Conservation (phyloP, 2,329 filamentous ascomycete genomes). For the Colletotrichum navitas region DNA sequence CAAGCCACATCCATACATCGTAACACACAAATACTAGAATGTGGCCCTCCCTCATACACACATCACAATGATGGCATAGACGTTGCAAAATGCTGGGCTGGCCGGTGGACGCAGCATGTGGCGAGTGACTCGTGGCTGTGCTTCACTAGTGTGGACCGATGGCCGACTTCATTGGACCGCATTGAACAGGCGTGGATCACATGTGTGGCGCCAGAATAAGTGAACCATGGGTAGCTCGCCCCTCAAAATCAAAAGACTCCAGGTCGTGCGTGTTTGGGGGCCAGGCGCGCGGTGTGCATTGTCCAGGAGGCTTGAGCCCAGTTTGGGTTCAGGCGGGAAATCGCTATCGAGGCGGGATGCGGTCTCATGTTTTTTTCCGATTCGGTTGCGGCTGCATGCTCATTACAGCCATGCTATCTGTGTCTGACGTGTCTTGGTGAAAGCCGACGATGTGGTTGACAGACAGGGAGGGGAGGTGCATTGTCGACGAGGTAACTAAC, state of each 20-base stretch:
- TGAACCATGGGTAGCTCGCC: background rate
- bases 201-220: background rate
- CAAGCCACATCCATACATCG: background rate
- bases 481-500: slow-evolving; percentile 25
- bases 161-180: background rate
- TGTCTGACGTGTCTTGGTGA: slow-evolving; percentile 19
- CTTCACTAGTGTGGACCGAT: background rate
- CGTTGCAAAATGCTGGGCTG: slow-evolving; percentile 1
- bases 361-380: slow-evolving; percentile 1
- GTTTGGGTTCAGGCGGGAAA: slow-evolving; percentile 11
- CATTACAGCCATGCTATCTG: slow-evolving; percentile 13
- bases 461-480: background rate
- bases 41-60: background rate
- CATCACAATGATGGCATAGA: background rate
- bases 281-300: background rate
- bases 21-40: background rate
- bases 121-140: slow-evolving; percentile 16
- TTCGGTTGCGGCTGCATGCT: slow-evolving; percentile 7
- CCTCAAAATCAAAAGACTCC: background rate
- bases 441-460: slow-evolving; percentile 8
- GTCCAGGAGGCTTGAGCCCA: slow-evolving; percentile 10
- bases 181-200: background rate
- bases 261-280: slow-evolving; percentile 3
- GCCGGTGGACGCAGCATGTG: background rate
- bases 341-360: background rate